Conservation (phyloP, 192 early-diverging fungal species). For the Coemansia javaensis region DNA sequence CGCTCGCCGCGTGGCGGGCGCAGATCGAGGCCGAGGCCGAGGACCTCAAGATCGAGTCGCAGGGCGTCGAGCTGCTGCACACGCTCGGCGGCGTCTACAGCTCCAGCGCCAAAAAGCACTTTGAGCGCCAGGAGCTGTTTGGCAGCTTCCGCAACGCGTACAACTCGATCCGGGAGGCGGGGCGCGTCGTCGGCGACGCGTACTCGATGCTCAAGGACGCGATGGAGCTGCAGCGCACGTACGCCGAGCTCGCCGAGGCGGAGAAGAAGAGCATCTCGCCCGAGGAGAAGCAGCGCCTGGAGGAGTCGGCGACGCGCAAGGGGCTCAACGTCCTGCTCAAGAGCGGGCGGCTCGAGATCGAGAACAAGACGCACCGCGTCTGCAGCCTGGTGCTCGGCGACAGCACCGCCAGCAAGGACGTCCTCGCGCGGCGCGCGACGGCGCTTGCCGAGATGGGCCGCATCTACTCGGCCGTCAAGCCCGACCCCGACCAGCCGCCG, state of each 20-base stretch:
- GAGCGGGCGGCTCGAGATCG: slow-evolving; percentile 91
- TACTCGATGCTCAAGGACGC: slow-evolving; percentile 89
- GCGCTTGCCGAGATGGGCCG: slow-evolving; percentile 83
- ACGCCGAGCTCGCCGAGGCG: slow-evolving; percentile 81
- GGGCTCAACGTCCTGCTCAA: slow-evolving; percentile 90
- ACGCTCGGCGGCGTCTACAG: slow-evolving; percentile 89
- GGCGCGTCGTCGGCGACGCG: slow-evolving; percentile 86
- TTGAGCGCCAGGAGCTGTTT: slow-evolving; percentile 63
- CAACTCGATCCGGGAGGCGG: slow-evolving; percentile 77
- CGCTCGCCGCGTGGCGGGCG: slow-evolving; percentile 63
- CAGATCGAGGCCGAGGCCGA: slow-evolving; percentile 77
- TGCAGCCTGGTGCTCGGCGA: slow-evolving; percentile 83
- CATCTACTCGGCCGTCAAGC: slow-evolving; percentile 70
- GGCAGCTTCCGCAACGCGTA: slow-evolving; percentile 65
- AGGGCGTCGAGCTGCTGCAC: slow-evolving; percentile 90
- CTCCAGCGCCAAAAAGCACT: slow-evolving; percentile 82
- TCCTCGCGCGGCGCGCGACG: slow-evolving; percentile 61
- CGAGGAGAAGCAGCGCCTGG: slow-evolving; percentile 61
- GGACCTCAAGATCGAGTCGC: slow-evolving; percentile 80
- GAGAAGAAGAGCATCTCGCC: slow-evolving; percentile 76
- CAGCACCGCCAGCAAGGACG: slow-evolving; percentile 52
- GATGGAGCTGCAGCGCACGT: slow-evolving; percentile 87
- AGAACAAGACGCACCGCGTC: slow-evolving; percentile 85
- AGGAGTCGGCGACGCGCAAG: slow-evolving; percentile 68
- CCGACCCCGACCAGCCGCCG: slow-evolving; percentile 51